These are phyloP conservation scores for Dentipellis sp. DNA, from an alignment of 768 basidiomycete genomes.

Conservation along the genomic window DNA sequence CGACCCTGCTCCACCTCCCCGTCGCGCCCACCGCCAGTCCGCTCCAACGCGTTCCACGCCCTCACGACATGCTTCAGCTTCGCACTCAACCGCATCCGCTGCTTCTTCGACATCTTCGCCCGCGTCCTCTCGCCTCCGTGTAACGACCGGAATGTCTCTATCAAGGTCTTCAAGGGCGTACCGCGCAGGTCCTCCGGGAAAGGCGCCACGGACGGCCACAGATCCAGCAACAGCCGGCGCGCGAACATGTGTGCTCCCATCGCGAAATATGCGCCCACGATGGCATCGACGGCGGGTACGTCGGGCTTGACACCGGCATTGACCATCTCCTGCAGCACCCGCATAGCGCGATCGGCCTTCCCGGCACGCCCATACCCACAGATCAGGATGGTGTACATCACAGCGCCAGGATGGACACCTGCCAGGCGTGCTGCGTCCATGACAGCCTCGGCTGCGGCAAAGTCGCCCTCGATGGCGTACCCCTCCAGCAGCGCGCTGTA, in stretches of 20 bases:
- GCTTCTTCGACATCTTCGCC: slow-evolving; percentile 20
- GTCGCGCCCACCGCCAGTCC: too few species aligned
- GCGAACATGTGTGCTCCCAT: slow-evolving; percentile 43
- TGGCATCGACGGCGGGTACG: slow-evolving; percentile 58
- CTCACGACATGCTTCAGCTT: slow-evolving; percentile 30
- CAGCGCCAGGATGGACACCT: slow-evolving; percentile 47
- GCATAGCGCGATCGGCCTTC: slow-evolving; percentile 42
- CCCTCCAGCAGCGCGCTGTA: slow-evolving; percentile 71
- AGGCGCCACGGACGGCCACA: slow-evolving; percentile 57
- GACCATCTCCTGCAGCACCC: slow-evolving; percentile 56
- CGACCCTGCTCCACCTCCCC: too few species aligned
- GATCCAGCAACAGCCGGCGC: slow-evolving; percentile 39
- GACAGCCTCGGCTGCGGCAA: slow-evolving; percentile 43
- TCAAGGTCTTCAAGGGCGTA: slow-evolving; percentile 37
- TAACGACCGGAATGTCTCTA: slow-evolving; percentile 37
- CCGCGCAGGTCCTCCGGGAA: slow-evolving; percentile 42
- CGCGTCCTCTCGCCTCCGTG: slow-evolving; percentile 12
- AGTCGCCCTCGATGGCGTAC: slow-evolving; percentile 51
- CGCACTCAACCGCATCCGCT: slow-evolving; percentile 28
- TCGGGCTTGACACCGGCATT: slow-evolving; percentile 57
- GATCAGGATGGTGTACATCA: slow-evolving; percentile 75
- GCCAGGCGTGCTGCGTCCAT: slow-evolving; percentile 42
- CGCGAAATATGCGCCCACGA: slow-evolving; percentile 58
- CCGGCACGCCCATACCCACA: slow-evolving; percentile 57
- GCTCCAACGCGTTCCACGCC: slow-evolving; percentile 29